Evolutionary conservation across 1,284 basidiomycete species (phyloP).

Genomic region (Fomitopsis palustris): DNA sequence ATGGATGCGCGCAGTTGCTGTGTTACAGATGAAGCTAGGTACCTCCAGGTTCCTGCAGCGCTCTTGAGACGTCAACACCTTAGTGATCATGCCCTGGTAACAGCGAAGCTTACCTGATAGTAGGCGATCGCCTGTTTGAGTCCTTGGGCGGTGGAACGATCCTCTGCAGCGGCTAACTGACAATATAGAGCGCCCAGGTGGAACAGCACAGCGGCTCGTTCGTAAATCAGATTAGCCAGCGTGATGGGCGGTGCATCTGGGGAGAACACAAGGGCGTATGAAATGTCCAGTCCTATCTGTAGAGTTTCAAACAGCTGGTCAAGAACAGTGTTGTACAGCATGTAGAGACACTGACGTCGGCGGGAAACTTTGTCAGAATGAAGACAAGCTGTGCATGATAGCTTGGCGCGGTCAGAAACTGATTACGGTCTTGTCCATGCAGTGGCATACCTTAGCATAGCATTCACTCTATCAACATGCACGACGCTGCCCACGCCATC

Average conservation of each 20-base stretch:
- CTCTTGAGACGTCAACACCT: constrained; percentile 39
- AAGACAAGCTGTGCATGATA: constrained; percentile 89
- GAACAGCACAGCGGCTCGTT: constrained; percentile 75
- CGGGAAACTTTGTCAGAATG: constrained; percentile 69
- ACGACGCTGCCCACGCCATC: constrained; percentile 54
- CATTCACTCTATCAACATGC: constrained; percentile 54
- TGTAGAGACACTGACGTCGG: constrained; percentile 45
- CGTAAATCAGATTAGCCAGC: constrained; percentile 74
- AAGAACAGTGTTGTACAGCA: background rate
- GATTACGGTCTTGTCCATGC: background rate
- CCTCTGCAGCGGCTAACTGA: constrained; percentile 61
- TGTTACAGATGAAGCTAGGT: constrained; percentile 55
- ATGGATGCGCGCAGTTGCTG: constrained; percentile 53
- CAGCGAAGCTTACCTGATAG: constrained; percentile 61
- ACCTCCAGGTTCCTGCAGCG: constrained; percentile 74
- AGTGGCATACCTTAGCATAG: constrained; percentile 42
- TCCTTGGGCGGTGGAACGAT: constrained; percentile 72
- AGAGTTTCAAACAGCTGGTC: constrained; percentile 6
- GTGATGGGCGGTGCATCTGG: constrained; percentile 56
- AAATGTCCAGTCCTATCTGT: constrained; percentile 76
- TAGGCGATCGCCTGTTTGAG: constrained; percentile 71
- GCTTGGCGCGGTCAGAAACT: constrained; percentile 36
- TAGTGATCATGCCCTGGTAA: no score
- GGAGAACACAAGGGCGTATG: constrained; percentile 73
- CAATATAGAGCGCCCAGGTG: constrained; percentile 84